A percentile compares a stretch with the other conserved stretches of the same genome.
phyloP scores from a whole-genome alignment of 2,329 filamentous ascomycete species.

The Trichoderma cornu-damae region DNA sequence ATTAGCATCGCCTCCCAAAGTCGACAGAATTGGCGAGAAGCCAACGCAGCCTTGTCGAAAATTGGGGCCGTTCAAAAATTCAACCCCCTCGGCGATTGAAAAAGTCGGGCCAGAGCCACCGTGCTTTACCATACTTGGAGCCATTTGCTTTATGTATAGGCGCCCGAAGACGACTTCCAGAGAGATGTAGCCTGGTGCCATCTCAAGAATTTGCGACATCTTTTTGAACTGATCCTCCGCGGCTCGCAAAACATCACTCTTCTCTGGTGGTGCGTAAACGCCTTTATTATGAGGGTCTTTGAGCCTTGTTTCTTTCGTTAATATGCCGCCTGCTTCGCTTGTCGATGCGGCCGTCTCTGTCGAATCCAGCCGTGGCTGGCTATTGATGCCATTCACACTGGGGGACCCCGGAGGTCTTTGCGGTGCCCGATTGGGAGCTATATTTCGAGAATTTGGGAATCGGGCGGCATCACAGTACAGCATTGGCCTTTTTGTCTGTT shows the following conservation, averaged over 20 bases:
- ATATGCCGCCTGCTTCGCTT: neutral
- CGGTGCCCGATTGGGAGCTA: neutral
- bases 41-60: constrained; percentile 18
- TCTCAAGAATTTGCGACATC: constrained; percentile 22
- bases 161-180: constrained; percentile 29
- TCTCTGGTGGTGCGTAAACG: neutral
- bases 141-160: constrained; percentile 26
- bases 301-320: neutral
- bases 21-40: constrained; percentile 30
- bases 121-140: constrained; percentile 21
- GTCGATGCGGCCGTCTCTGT: neutral
- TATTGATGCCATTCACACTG: neutral
- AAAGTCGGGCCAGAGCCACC: constrained; percentile 23
- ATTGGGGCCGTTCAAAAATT: constrained; percentile 13
- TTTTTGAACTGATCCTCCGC: constrained; percentile 18
- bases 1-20: constrained; percentile 26
- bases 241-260: constrained; percentile 18
- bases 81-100: constrained; percentile 15
- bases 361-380: neutral
- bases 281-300: neutral
- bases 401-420: neutral
- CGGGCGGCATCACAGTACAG: constrained; percentile 1
- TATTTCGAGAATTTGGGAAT: neutral
- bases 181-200: constrained; percentile 25
- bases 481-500: neutral